phyloP scores from a whole-genome alignment of 768 basidiomycete genomes.

The Tulasnella sp. region DNA sequence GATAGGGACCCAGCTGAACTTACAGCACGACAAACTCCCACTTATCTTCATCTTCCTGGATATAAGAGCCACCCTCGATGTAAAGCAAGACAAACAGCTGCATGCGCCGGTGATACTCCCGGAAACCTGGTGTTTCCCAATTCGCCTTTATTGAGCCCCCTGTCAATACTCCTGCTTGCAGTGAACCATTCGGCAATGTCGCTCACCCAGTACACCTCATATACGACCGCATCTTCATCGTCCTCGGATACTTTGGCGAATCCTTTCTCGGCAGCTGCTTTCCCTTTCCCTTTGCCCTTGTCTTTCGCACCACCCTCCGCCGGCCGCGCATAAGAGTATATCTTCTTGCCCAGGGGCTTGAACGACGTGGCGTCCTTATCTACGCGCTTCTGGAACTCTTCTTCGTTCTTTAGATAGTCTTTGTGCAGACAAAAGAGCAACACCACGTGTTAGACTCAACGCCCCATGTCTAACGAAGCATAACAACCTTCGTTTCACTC shows the following conservation, averaged over 20 bases:
- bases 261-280: constrained; percentile 39
- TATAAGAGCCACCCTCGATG: constrained; percentile 93
- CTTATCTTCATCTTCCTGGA: constrained; percentile 85
- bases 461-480: not conserved
- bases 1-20: constrained; percentile 38
- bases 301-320: constrained; percentile 42
- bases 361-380: constrained; percentile 76
- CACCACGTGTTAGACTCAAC: not conserved
- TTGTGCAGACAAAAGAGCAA: not conserved
- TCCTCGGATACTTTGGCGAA: constrained; percentile 44
- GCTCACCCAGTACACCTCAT: constrained; percentile 87
- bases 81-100: constrained; percentile 92
- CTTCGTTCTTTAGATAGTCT: constrained; percentile 71
- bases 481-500: constrained; percentile 29
- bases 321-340: constrained; percentile 72
- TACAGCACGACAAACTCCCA: constrained; percentile 93
- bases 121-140: constrained; percentile 82
- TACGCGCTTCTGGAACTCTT: constrained; percentile 63
- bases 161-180: not conserved
- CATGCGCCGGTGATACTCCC: constrained; percentile 86
- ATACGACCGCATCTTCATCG: constrained; percentile 63
- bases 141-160: constrained; percentile 53
- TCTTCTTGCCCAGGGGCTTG: constrained; percentile 67
- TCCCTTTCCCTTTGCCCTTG: constrained; percentile 60
- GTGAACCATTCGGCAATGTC: not conserved